Percentiles rank a stretch among this genome's conserved stretches.
Evolutionary conservation across 257 asterid genomes (phyloP).

Genomic region (Datura wrightii): DNA sequence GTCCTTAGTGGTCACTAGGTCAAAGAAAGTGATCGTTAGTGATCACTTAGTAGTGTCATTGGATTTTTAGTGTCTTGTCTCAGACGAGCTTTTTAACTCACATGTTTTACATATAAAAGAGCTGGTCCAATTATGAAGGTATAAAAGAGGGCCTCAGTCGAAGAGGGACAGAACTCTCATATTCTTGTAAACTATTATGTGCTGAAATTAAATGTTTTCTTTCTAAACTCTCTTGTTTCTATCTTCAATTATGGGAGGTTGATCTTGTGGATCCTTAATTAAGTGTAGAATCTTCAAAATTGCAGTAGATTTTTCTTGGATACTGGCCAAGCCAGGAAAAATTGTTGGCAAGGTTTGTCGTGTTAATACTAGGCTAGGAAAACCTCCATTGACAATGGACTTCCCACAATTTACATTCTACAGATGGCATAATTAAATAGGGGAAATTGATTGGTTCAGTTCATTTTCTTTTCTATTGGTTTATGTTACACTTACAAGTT

Average conservation of each 20-base stretch:
- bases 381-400: not conserved
- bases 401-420: conserved; percentile 8
- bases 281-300: not conserved
- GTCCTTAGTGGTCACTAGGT: not conserved
- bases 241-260: not conserved
- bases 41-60: not conserved
- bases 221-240: not conserved
- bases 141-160: not conserved
- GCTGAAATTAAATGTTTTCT: not conserved
- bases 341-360: not conserved
- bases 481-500: not conserved
- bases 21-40: not conserved
- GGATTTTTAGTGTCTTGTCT: not conserved
- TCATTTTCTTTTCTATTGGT: conserved; percentile 13
- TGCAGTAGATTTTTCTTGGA: not conserved
- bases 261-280: not conserved
- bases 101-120: not conserved
- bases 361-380: conserved; percentile 9
- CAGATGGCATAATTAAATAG: not conserved
- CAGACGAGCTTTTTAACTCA: not conserved
- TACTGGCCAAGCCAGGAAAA: not conserved
- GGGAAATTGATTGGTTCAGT: not conserved
- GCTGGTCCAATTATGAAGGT: not conserved
- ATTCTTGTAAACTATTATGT: not conserved
- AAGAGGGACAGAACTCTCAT: not conserved